Percentiles rank a stretch among this genome's conserved stretches.
Evolutionary conservation across 1,139 yeast genomes (phyloP).

Genomic region (Komagataea norvegica): DNA sequence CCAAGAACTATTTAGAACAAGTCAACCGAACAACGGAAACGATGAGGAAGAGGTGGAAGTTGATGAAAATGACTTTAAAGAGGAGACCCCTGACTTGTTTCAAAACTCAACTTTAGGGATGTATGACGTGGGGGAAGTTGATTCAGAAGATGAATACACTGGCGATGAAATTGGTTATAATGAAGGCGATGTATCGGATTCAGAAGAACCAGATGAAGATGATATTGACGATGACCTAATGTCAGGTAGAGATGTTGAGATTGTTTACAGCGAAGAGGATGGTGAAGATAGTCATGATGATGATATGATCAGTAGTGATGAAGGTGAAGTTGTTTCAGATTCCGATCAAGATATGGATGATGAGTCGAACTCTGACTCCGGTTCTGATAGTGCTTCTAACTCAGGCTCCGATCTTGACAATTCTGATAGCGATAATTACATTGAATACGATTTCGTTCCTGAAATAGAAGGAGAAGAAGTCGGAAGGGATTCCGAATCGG

Average conservation of each 20-base stretch:
- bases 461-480: slow-evolving; percentile 19
- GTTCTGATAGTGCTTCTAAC: slow-evolving; percentile 18
- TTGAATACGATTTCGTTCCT: slow-evolving; percentile 22
- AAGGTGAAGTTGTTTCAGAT: slow-evolving; percentile 17
- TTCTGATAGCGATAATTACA: slow-evolving; percentile 22
- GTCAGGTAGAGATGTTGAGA: slow-evolving; percentile 34
- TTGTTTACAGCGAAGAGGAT: slow-evolving; percentile 38
- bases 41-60: slow-evolving; percentile 58
- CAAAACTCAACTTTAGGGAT: slow-evolving; percentile 87
- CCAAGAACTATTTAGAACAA: slow-evolving; percentile 53
- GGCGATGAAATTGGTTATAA: slow-evolving; percentile 38
- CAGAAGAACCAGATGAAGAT: slow-evolving; percentile 29
- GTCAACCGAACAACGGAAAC: slow-evolving; percentile 44
- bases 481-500: slow-evolving; percentile 24
- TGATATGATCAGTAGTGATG: slow-evolving; percentile 21
- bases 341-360: slow-evolving; percentile 23
- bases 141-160: slow-evolving; percentile 51
- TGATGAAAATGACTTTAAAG: slow-evolving; percentile 57
- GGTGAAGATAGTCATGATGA: slow-evolving; percentile 20
- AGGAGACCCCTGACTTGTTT: slow-evolving; percentile 80
- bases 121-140: slow-evolving; percentile 81
- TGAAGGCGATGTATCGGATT: slow-evolving; percentile 36
- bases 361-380: slow-evolving; percentile 22
- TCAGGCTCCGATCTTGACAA: slow-evolving; percentile 23
- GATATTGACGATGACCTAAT: slow-evolving; percentile 27